Evolutionary conservation across 139 green algal genomes (phyloP).

Genomic region (Micromonas pusilla): DNA sequence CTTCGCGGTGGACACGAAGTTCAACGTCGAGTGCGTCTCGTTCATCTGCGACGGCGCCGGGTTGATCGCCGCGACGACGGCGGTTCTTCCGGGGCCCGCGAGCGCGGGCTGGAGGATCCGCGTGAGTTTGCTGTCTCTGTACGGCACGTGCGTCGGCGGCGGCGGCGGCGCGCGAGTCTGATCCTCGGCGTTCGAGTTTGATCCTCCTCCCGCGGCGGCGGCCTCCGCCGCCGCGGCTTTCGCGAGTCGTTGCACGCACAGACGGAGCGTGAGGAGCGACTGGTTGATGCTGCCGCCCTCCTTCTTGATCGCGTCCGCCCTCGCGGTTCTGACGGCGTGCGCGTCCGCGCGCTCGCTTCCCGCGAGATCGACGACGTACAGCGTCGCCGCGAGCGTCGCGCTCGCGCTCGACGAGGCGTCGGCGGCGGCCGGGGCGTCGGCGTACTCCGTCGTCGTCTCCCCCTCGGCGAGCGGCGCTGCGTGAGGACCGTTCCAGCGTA

Average conservation of each 20-base stretch:
- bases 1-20: conserved; percentile 33
- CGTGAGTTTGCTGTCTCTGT: conserved; percentile 86
- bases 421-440: no score
- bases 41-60: conserved; percentile 51
- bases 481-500: no score
- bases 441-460: no score
- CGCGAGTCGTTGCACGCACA: conserved; percentile 20
- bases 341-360: conserved; percentile 25
- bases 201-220: conserved; percentile 55
- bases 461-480: no score
- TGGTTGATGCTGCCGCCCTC: conserved; percentile 30
- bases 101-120: conserved; percentile 82
- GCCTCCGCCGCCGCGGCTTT: conserved; percentile 26
- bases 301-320: neutral
- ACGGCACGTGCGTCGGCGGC: conserved; percentile 36
- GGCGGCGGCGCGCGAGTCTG: conserved; percentile 78
- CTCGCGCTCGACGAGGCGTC: neutral
- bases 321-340: conserved; percentile 12
- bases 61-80: conserved; percentile 93
- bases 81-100: conserved; percentile 77
- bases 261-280: neutral
- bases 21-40: conserved; percentile 73
- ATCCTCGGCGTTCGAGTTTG: conserved; percentile 79
- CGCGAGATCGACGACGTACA: conserved; percentile 38
- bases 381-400: conserved; percentile 17